Evolutionary conservation across 164 flowering plant species (phyloP), one percentile per base, ranked within the genome.

Genomic region (Sedum album): DNA sequence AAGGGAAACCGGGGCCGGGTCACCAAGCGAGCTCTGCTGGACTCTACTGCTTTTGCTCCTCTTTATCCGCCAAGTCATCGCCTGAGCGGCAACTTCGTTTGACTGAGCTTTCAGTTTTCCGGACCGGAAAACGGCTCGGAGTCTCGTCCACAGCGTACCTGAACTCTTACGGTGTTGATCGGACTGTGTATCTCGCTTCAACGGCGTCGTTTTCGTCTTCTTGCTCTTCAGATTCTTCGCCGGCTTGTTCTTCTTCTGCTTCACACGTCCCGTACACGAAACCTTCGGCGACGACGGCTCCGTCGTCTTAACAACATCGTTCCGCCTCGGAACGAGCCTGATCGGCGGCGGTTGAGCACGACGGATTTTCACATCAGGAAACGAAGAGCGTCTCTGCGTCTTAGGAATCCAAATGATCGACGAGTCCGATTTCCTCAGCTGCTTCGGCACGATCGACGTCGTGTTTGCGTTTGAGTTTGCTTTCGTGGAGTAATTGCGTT

Each of bases 401-500:
- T 57, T 57, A 18, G 62, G 62, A 4, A 57, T 57, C 62, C 62
- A 57, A 2, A 57, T 57, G 15, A 57, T 57, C 20, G 62, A 57
- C 4, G 17, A 30, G 18, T 57, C 31, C 18, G 62, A 57, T 28
- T 57, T 57, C 18, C 62, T 26, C 31, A 57, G 1, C 20, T 26
- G 62, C 62, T 26, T 30, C 20, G 33, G 62, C 31, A 15, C 28
- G 28, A 53, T 21, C 28, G 26, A 53, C 4, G 23, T 20, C 1
- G 55, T 2, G 14, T 23, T 21, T 23, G 25, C 21, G 13, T 6
- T 6, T 23, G 46, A 20, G 46, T 36, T 65, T 17, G 46, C 67
- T 65, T 33, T 65, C 30, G 67, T 38, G 67, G 67, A 65, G 44
- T 41, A 23, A 5, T 65, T 65, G 14, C 67, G 67, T 18, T 65